Percentiles rank a stretch among this genome's conserved stretches.
Conservation (phyloP, 148 eudicot genomes). For the Rhododendron griersonianum region DNA sequence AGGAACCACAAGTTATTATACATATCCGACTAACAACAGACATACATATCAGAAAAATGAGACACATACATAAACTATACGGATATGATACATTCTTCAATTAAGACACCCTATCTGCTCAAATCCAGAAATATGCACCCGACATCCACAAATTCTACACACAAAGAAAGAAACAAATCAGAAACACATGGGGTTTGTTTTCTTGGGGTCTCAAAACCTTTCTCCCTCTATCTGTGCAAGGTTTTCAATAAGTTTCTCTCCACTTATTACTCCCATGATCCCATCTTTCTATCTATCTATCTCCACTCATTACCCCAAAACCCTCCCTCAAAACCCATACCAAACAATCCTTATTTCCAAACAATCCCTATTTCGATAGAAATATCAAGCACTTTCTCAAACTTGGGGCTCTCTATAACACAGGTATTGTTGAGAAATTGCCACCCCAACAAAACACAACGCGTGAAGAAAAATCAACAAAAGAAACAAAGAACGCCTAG, state of each 20-base stretch:
- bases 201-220: neutral
- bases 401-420: neutral
- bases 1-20: neutral
- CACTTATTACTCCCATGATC: too few relatives aligned
- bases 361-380: neutral
- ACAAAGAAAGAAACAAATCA: neutral
- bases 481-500: neutral
- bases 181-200: neutral
- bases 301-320: neutral
- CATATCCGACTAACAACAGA: neutral
- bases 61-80: constrained; percentile 1
- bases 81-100: neutral
- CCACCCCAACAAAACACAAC: neutral
- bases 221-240: neutral
- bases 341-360: neutral
- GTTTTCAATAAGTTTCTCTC: neutral
- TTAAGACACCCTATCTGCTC: constrained; percentile 38
- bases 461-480: too few relatives aligned
- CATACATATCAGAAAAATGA: constrained; percentile 17
- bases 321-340: neutral
- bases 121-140: constrained; percentile 56
- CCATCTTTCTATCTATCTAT: neutral
- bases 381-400: neutral
- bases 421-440: neutral
- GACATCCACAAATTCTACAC: neutral